Conservation (phyloP, 2,329 filamentous ascomycete genomes). For the Colletotrichum shisoi region DNA sequence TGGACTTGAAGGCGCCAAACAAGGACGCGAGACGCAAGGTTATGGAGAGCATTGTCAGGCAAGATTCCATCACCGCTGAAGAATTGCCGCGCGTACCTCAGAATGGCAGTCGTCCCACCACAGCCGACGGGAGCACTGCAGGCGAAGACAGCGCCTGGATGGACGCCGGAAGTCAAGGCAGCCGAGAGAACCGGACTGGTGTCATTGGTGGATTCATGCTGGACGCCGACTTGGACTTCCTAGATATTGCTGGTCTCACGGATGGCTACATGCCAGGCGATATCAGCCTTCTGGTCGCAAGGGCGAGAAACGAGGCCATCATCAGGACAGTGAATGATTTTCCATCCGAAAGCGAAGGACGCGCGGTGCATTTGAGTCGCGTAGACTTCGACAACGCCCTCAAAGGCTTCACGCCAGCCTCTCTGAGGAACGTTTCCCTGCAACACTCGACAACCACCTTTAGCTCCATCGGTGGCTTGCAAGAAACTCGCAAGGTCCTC, state of each 20-base stretch:
- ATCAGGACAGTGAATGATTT: slow-evolving; percentile 77
- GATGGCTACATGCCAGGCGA: slow-evolving; percentile 99
- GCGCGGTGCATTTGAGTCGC: slow-evolving; percentile 69
- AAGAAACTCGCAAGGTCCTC: slow-evolving; percentile 85
- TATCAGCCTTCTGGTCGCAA: slow-evolving; percentile 81
- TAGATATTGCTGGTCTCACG: slow-evolving; percentile 91
- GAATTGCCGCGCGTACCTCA: slow-evolving; percentile 48
- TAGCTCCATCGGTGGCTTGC: slow-evolving; percentile 86
- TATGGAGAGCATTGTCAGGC: slow-evolving; percentile 77
- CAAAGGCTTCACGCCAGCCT: slow-evolving; percentile 92
- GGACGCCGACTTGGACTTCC: slow-evolving; percentile 81
- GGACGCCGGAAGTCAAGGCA: slow-evolving; percentile 71
- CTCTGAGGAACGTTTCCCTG: slow-evolving; percentile 89
- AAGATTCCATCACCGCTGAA: slow-evolving; percentile 56
- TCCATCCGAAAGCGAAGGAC: slow-evolving; percentile 52
- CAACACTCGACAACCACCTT: slow-evolving; percentile 94
- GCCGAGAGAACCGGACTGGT: slow-evolving; percentile 49
- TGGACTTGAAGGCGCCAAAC: slow-evolving; percentile 87
- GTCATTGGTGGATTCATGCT: slow-evolving; percentile 72
- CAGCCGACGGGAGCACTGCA: slow-evolving; percentile 61
- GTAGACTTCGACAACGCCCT: slow-evolving; percentile 85
- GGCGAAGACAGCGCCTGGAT: slow-evolving; percentile 74
- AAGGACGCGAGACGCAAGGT: slow-evolving; percentile 88
- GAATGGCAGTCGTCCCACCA: slow-evolving; percentile 64
- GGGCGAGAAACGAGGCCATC: slow-evolving; percentile 89